Evolutionary conservation across 2,329 filamentous ascomycete genomes (phyloP), one percentile per base, ranked within the genome.

Genomic region (Dothideomycetes sp.): DNA sequence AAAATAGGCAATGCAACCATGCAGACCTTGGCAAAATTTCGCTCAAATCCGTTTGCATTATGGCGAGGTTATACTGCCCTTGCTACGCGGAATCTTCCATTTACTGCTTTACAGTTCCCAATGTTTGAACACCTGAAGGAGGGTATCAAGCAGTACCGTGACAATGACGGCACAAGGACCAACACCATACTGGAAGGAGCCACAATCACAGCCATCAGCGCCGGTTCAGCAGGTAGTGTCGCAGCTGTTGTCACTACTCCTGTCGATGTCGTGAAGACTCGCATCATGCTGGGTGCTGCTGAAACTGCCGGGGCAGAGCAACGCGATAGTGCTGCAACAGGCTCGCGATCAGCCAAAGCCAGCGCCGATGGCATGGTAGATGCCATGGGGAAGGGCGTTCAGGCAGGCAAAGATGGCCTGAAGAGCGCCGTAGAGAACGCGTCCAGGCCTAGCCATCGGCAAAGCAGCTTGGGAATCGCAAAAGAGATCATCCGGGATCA

Each of bases 61-160:
- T 80, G 60, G 77, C 73, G 63, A 51, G 88, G 88, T 1, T 94
- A 94, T 56, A 79, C 81, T 1, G 84, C 84, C 2, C 70, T 94
- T 1, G 79, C 85, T 4, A 81, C 84, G 2, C 70, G 88, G 2
- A 94, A 94, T 55, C 59, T 94, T 3, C 87, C 87, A 0, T 91
- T 89, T 49, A 94, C 86, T 3, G 86, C 84, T 0, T 68, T 94
- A 49, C 85, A 94, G 52, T 94, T 94, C 49, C 87, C 87, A 4
- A 69, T 91, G 49, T 94, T 91, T 52, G 87, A 94, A 63, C 66
- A 75, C 34, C 52, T 86, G 38, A 79, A 82, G 41, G 58, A 61
- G 29, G 55, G 53, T 4, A 69, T 86, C 9, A 63, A 63, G 43
- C 52, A 57, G 14, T 64, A 64, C 30, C 54, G 72, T 31, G 57